Conservation (phyloP, 345 rosid species). For the Clausena lansium region DNA sequence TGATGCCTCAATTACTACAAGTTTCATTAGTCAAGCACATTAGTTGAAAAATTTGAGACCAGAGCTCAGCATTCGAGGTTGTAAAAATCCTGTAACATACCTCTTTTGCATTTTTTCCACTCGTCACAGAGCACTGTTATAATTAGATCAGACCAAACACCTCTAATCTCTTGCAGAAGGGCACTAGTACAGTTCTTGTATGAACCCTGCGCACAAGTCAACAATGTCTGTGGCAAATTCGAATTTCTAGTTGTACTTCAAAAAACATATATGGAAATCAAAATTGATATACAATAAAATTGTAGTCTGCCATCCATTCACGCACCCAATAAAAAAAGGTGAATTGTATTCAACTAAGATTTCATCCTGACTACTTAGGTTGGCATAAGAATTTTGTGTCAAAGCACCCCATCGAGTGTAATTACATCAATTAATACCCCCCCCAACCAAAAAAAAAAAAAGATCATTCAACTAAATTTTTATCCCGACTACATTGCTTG, state of each 20-base stretch:
- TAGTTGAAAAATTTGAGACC: slow-evolving; percentile 14
- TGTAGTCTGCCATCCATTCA: too few species aligned
- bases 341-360: background rate
- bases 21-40: slow-evolving; percentile 13
- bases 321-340: background rate
- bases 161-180: slow-evolving; percentile 61
- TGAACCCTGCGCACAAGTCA: slow-evolving; percentile 52
- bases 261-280: background rate
- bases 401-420: background rate
- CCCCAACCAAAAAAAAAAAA: too few species aligned
- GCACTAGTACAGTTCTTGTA: slow-evolving; percentile 52
- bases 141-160: slow-evolving; percentile 86
- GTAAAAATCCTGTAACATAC: slow-evolving; percentile 30
- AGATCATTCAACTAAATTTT: too few species aligned
- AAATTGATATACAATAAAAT: background rate
- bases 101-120: slow-evolving; percentile 97
- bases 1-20: slow-evolving; percentile 85
- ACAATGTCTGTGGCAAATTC: background rate
- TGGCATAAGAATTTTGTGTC: background rate
- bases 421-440: background rate
- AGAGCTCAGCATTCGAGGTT: slow-evolving; percentile 12
- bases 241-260: background rate
- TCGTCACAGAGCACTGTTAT: slow-evolving; percentile 67
- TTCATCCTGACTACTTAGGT: background rate
- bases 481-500: too few species aligned